Evolutionary conservation across 768 basidiomycete species (phyloP).

Genomic region (Chalciporus chontae): DNA sequence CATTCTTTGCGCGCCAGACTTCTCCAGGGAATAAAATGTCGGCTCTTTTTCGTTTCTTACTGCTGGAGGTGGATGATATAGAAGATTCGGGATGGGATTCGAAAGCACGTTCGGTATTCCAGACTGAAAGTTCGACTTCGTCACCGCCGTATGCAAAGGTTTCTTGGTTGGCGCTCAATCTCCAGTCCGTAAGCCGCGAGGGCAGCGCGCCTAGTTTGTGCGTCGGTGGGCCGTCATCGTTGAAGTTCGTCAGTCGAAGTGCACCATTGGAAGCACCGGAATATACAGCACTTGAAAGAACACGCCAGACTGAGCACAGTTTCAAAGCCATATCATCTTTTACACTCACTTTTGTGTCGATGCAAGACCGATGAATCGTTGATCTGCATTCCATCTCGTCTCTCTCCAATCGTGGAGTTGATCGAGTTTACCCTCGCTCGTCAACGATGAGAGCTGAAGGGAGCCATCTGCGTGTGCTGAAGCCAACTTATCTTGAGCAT

Average conservation of each 20-base stretch:
- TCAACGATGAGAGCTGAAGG: slow-evolving; percentile 40
- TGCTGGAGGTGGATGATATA: slow-evolving; percentile 9
- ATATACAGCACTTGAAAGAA: slow-evolving; percentile 38
- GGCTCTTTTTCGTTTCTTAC: slow-evolving; percentile 54
- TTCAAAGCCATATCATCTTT: neutral
- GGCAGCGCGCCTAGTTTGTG: slow-evolving; percentile 49
- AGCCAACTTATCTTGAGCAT: slow-evolving; percentile 56
- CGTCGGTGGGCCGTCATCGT: slow-evolving; percentile 20
- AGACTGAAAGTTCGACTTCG: slow-evolving; percentile 81
- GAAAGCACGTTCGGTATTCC: slow-evolving; percentile 66
- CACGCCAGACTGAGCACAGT: neutral
- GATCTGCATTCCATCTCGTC: slow-evolving; percentile 46
- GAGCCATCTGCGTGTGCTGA: slow-evolving; percentile 63
- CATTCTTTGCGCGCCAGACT: slow-evolving; percentile 83
- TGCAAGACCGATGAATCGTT: slow-evolving; percentile 62
- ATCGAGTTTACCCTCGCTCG: slow-evolving; percentile 40
- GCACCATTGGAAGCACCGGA: slow-evolving; percentile 79
- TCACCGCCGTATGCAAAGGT: slow-evolving; percentile 82
- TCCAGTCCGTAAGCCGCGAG: slow-evolving; percentile 67
- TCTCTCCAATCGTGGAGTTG: slow-evolving; percentile 59
- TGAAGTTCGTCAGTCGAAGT: slow-evolving; percentile 46
- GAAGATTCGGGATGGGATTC: slow-evolving; percentile 18
- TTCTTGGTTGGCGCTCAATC: slow-evolving; percentile 45
- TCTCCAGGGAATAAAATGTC: slow-evolving; percentile 66
- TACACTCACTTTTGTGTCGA: slow-evolving; percentile 45